A percentile compares a stretch with the other conserved stretches of the same genome.
Evolutionary conservation across 2,329 filamentous ascomycete genomes (phyloP).

Genomic region (Didymella segeticola): DNA sequence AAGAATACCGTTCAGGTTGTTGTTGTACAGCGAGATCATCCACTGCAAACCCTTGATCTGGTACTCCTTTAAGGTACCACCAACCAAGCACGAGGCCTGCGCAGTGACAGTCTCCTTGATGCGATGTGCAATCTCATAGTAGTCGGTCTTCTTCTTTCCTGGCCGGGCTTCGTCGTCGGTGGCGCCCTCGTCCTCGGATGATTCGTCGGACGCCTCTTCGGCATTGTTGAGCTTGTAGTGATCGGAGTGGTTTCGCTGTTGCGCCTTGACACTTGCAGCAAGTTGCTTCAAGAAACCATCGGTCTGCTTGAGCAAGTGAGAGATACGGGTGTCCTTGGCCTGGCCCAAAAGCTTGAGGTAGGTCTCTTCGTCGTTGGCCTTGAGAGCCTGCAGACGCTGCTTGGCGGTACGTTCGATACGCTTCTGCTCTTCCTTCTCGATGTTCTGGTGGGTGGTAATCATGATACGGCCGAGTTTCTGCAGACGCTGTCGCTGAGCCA

Average conservation of each 20-base stretch:
- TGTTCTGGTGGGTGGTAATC: constrained; percentile 88
- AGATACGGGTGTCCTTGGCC: constrained; percentile 99
- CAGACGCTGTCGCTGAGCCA: constrained; percentile 73
- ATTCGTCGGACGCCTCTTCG: constrained; percentile 58
- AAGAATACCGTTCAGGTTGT: constrained; percentile 98
- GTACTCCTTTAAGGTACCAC: constrained; percentile 94
- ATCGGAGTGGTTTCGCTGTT: constrained; percentile 83
- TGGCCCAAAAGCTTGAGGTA: constrained; percentile 98
- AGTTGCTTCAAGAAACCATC: constrained; percentile 97
- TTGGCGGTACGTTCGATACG: constrained; percentile 96
- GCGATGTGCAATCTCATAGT: constrained; percentile 97
- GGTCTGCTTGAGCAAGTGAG: constrained; percentile 93
- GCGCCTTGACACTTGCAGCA: constrained; percentile 89
- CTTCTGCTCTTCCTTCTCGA: constrained; percentile 99
- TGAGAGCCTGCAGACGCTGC: constrained; percentile 97
- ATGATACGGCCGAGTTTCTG: constrained; percentile 90
- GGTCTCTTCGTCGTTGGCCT: constrained; percentile 98
- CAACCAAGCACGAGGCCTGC: constrained; percentile 86
- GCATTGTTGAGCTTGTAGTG: constrained; percentile 73
- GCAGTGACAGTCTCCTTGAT: constrained; percentile 88
- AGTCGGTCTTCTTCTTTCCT: constrained; percentile 83
- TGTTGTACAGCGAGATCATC: constrained; percentile 99
- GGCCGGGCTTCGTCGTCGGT: constrained; percentile 71
- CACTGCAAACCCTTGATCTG: constrained; percentile 98
- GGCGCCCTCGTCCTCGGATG: constrained; percentile 67